phyloP scores from a whole-genome alignment of 2,329 filamentous ascomycete species.

The Sarocladium brachiariae region DNA sequence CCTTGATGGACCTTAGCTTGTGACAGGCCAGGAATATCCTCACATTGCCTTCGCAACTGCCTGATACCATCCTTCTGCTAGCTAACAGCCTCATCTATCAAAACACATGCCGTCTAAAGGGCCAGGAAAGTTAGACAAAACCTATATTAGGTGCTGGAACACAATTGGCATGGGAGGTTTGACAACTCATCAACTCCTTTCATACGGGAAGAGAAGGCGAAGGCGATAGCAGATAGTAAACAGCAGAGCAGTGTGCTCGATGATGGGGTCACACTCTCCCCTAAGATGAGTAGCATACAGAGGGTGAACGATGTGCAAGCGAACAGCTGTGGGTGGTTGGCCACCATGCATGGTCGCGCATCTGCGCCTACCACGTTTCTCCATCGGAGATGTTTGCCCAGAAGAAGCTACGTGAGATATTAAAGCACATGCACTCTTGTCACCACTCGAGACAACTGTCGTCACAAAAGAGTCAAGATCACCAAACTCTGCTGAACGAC shows the following conservation, averaged over 20 bases:
- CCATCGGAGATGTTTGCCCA: neutral
- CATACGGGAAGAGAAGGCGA: neutral
- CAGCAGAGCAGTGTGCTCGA: constrained; percentile 18
- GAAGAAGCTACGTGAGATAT: neutral
- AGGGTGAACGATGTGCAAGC: constrained; percentile 10
- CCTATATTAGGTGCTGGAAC: neutral
- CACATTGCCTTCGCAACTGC: no score
- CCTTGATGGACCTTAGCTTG: no score
- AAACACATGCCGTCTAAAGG: no score
- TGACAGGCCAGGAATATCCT: no score
- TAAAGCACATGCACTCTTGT: neutral
- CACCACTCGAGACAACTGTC: neutral
- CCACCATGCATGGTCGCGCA: constrained; percentile 4
- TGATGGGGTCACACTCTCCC: constrained; percentile 37
- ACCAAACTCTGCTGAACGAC: no score
- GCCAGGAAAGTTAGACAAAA: neutral
- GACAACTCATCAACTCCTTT: constrained; percentile 1
- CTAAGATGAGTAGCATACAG: constrained; percentile 25
- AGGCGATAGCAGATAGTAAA: neutral
- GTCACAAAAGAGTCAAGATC: no score
- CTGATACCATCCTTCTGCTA: no score
- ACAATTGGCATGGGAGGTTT: neutral
- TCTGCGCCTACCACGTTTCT: neutral
- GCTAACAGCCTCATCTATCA: neutral
- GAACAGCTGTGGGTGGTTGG: neutral